Evolutionary conservation across 2,329 filamentous ascomycete species (phyloP).

Genomic region (Trichoderma sp.): DNA sequence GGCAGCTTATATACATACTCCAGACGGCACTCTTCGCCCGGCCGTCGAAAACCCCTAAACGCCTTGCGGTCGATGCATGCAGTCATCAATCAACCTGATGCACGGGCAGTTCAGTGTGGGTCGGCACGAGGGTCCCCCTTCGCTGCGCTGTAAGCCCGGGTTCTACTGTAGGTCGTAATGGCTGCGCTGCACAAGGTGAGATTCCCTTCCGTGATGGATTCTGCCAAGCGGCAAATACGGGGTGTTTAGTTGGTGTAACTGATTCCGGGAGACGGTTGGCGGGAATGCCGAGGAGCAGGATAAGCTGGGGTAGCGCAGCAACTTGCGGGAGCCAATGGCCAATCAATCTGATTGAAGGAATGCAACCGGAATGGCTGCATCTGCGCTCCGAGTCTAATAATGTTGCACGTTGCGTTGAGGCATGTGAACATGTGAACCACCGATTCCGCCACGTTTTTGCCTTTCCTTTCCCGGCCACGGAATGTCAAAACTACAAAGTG

Average conservation of each 20-base stretch:
- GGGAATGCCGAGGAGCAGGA: neutral
- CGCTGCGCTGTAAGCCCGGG: neutral
- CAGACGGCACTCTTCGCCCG: neutral
- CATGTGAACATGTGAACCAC: neutral
- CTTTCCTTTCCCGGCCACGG: neutral
- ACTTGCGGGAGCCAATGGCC: neutral
- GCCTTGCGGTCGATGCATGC: neutral
- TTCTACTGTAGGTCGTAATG: neutral
- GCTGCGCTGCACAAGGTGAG: neutral
- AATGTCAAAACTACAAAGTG: too few relatives aligned
- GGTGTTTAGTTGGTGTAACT: neutral
- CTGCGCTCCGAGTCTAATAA: neutral
- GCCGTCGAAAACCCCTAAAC: neutral
- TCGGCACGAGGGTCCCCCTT: neutral
- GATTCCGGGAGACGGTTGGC: neutral
- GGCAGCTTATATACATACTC: neutral
- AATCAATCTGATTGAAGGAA: neutral
- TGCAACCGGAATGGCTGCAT: neutral
- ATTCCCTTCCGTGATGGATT: neutral
- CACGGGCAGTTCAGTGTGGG: neutral
- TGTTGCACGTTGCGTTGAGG: neutral
- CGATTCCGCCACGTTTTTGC: neutral
- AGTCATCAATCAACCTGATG: slow-evolving; percentile 8
- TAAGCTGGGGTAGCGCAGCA: neutral
- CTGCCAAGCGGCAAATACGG: neutral